Conservation (phyloP, 345 rosid species). For the Eucalyptus erythrocorys region DNA sequence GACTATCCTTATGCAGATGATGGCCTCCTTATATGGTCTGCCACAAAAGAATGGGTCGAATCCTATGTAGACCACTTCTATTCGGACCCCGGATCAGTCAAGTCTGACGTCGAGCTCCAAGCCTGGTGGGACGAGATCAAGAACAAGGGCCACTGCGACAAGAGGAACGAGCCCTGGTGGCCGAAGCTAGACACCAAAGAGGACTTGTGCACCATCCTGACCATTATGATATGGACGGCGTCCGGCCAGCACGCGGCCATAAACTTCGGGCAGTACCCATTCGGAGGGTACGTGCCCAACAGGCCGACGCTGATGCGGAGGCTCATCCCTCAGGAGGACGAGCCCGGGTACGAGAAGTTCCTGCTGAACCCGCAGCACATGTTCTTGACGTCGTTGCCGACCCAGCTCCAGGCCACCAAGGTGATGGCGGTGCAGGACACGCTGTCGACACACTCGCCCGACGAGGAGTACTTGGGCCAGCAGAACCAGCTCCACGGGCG, state of each 20-base stretch:
- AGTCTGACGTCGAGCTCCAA: slow-evolving; percentile 71
- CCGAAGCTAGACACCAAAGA: slow-evolving; percentile 65
- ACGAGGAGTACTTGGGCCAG: slow-evolving; percentile 81
- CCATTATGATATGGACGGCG: slow-evolving; percentile 77
- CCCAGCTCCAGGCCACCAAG: slow-evolving; percentile 90
- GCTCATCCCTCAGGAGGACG: slow-evolving; percentile 53
- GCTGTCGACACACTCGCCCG: slow-evolving; percentile 75
- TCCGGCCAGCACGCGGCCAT: slow-evolving; percentile 95
- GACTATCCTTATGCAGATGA: slow-evolving; percentile 96
- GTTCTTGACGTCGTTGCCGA: slow-evolving; percentile 61
- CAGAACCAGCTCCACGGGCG: slow-evolving; percentile 33
- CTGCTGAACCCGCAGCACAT: slow-evolving; percentile 54
- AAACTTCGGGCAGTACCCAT: slow-evolving; percentile 93
- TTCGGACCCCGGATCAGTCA: slow-evolving; percentile 35
- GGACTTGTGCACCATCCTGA: slow-evolving; percentile 63
- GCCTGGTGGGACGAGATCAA: slow-evolving; percentile 95
- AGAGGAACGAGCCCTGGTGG: slow-evolving; percentile 89
- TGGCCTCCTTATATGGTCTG: slow-evolving; percentile 86
- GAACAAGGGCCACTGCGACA: slow-evolving; percentile 81
- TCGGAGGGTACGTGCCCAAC: slow-evolving; percentile 92
- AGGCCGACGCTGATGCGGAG: slow-evolving; percentile 74
- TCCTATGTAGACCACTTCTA: slow-evolving; percentile 75
- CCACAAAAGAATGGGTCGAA: slow-evolving; percentile 61
- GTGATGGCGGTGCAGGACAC: slow-evolving; percentile 96
- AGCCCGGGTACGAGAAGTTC: slow-evolving; percentile 50